Evolutionary conservation across 306 rosid genomes (phyloP).

Genomic region (Gastrolobium bilobum): DNA sequence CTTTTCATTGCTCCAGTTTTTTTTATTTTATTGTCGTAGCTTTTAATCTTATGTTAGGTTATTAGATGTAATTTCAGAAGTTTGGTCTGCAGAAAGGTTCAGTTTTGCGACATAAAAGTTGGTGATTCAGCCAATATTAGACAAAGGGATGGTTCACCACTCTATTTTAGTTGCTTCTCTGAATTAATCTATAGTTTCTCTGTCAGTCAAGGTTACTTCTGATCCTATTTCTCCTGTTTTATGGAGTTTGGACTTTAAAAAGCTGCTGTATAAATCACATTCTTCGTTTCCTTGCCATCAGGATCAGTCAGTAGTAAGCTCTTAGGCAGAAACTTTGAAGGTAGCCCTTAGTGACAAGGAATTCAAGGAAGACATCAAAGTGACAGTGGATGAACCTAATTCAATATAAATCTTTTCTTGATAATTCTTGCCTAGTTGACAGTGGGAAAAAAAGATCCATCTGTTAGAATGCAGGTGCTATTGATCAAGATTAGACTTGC

Average conservation of each 20-base stretch:
- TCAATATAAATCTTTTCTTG: slow-evolving; percentile 42
- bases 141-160: slow-evolving; percentile 86
- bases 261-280: slow-evolving; percentile 39
- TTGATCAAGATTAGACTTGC: slow-evolving; percentile 80
- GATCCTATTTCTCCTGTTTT: neutral
- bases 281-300: slow-evolving; percentile 31
- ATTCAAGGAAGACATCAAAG: slow-evolving; percentile 44
- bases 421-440: slow-evolving; percentile 52
- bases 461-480: slow-evolving; percentile 71
- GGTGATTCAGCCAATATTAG: slow-evolving; percentile 78
- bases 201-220: slow-evolving; percentile 62
- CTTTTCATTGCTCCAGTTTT: neutral
- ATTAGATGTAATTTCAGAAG: slow-evolving; percentile 67
- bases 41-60: slow-evolving; percentile 58
- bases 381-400: slow-evolving; percentile 51
- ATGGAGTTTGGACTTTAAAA: neutral
- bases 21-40: neutral
- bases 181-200: slow-evolving; percentile 68
- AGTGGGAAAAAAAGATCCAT: slow-evolving; percentile 78
- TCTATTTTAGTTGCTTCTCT: slow-evolving; percentile 69
- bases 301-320: slow-evolving; percentile 52
- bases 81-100: slow-evolving; percentile 68
- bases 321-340: slow-evolving; percentile 44
- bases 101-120: slow-evolving; percentile 68
- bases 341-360: slow-evolving; percentile 51